Percentiles rank a stretch among this genome's conserved stretches.
Evolutionary conservation across 164 flowering plant genomes (phyloP).

Genomic region (Nelumbo lutea): DNA sequence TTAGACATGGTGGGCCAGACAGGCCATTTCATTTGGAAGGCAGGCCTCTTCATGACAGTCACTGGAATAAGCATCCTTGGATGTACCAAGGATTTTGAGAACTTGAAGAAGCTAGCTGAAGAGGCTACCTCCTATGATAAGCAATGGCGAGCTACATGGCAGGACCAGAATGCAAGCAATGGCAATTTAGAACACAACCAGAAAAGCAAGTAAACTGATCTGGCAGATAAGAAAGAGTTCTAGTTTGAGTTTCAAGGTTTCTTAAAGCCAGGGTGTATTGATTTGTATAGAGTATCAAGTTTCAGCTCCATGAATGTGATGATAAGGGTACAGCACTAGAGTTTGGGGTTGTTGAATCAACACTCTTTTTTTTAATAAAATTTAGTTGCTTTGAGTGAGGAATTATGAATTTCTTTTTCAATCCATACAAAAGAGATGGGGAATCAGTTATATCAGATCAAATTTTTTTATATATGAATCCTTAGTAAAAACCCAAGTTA

Average conservation of each 20-base stretch:
- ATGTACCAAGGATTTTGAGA: conserved; percentile 29
- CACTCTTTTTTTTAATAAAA: too few species aligned
- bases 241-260: neutral
- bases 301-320: too few species aligned
- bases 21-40: conserved; percentile 53
- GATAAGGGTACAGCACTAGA: too few species aligned
- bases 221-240: neutral
- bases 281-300: neutral
- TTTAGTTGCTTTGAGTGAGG: too few species aligned
- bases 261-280: neutral
- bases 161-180: conserved; percentile 22
- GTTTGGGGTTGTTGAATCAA: too few species aligned
- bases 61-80: conserved; percentile 33
- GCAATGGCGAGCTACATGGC: conserved; percentile 68
- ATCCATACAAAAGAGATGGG: too few species aligned
- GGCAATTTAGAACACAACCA: conserved; percentile 8
- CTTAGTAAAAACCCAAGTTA: too few species aligned
- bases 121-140: conserved; percentile 58
- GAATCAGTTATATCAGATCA: too few species aligned
- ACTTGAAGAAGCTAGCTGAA: conserved; percentile 36
- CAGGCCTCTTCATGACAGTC: conserved; percentile 39
- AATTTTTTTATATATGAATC: too few species aligned
- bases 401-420: too few species aligned
- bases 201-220: conserved; percentile 3
- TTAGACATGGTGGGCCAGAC: conserved; percentile 57